A percentile compares a stretch with the other conserved stretches of the same genome.
phyloP scores from a whole-genome alignment of 306 rosid species.

The Phaseolus lunatus region DNA sequence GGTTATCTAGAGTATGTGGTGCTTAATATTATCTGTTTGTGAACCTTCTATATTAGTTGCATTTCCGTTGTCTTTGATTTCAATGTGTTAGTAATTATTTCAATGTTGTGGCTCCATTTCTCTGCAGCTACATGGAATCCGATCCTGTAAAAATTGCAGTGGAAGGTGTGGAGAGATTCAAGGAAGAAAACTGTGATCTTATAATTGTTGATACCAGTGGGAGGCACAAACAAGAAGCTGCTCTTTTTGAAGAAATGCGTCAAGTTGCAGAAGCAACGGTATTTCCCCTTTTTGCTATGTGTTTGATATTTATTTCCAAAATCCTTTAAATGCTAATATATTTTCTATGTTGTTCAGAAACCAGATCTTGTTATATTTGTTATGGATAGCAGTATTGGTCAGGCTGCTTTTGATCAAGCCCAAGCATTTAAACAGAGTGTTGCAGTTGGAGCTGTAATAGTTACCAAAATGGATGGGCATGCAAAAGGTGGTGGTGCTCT shows the following conservation, averaged over 20 bases:
- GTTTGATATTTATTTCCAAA: not conserved
- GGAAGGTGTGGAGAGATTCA: constrained; percentile 80
- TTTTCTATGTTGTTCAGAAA: constrained; percentile 56
- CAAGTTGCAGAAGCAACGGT: constrained; percentile 92
- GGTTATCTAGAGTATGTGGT: constrained; percentile 8
- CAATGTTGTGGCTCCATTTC: constrained; percentile 11
- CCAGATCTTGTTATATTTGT: constrained; percentile 88
- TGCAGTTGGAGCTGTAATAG: constrained; percentile 78
- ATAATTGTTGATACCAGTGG: constrained; percentile 88
- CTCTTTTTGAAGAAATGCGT: constrained; percentile 89
- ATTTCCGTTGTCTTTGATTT: not conserved
- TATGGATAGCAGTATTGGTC: constrained; percentile 90
- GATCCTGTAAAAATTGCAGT: constrained; percentile 81
- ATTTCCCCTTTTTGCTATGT: constrained; percentile 30
- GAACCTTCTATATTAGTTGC: constrained; percentile 9
- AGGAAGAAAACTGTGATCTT: constrained; percentile 80
- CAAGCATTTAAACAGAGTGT: constrained; percentile 82
- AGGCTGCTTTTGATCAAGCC: constrained; percentile 88
- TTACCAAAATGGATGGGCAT: constrained; percentile 86
- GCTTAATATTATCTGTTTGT: constrained; percentile 12
- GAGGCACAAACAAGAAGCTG: constrained; percentile 84
- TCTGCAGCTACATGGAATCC: constrained; percentile 70
- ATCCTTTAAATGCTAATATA: constrained; percentile 8
- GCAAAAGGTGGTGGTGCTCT: constrained; percentile 92
- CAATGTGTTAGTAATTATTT: constrained; percentile 38